A percentile compares a stretch with the other conserved stretches of the same genome.
phyloP scores from a whole-genome alignment of 2,329 filamentous ascomycete species.

The Penicillium psychrosexuale region DNA sequence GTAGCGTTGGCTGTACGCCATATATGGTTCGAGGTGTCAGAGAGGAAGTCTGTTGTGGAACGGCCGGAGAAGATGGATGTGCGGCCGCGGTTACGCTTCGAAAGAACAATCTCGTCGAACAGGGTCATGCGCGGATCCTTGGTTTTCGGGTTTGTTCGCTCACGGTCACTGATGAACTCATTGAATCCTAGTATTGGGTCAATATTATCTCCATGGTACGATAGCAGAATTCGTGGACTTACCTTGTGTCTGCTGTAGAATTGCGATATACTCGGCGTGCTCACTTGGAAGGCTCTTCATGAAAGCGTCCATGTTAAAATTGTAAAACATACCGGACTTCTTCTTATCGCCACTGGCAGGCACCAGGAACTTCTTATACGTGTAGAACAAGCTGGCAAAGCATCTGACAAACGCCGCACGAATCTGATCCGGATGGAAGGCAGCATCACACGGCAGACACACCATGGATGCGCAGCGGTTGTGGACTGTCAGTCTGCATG shows the following conservation, averaged over 20 bases:
- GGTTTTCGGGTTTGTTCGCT: constrained; percentile 49
- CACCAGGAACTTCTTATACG: constrained; percentile 62
- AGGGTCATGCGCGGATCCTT: constrained; percentile 58
- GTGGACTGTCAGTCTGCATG: constrained; percentile 54
- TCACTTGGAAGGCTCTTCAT: constrained; percentile 62
- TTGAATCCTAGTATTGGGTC: constrained; percentile 50
- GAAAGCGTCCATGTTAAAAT: constrained; percentile 66
- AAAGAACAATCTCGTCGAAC: constrained; percentile 64
- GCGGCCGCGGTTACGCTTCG: constrained; percentile 61
- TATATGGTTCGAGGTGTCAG: constrained; percentile 61
- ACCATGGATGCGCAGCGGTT: constrained; percentile 59
- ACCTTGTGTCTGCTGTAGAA: constrained; percentile 64
- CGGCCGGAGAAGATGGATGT: constrained; percentile 54
- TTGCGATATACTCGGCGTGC: constrained; percentile 61
- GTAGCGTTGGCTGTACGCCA: constrained; percentile 61
- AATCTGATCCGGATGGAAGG: constrained; percentile 65
- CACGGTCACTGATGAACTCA: constrained; percentile 63
- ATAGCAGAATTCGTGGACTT: constrained; percentile 10
- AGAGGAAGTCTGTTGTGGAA: constrained; percentile 55
- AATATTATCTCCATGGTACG: constrained; percentile 5
- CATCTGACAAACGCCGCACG: constrained; percentile 66
- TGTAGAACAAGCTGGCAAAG: constrained; percentile 67
- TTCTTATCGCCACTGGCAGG: constrained; percentile 60
- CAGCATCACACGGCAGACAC: constrained; percentile 63
- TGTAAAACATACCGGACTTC: constrained; percentile 60